A percentile compares a stretch with the other conserved stretches of the same genome.
phyloP scores from a whole-genome alignment of 768 basidiomycete species.

The Lepiota brunneoincarnata region DNA sequence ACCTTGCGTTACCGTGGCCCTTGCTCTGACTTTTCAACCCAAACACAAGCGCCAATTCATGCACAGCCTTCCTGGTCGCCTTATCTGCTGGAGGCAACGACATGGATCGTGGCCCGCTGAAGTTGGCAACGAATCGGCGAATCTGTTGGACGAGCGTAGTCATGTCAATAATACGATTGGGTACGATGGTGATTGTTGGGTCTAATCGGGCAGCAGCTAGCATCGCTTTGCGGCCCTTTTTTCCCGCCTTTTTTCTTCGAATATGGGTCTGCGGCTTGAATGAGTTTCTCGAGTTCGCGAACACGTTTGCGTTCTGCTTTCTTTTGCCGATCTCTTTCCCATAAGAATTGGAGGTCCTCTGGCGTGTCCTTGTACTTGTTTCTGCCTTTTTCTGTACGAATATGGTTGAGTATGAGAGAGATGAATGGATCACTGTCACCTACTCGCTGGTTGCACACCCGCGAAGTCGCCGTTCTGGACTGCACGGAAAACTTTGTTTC shows the following conservation, averaged over 20 bases:
- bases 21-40: constrained; percentile 75
- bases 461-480: constrained; percentile 56
- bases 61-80: constrained; percentile 65
- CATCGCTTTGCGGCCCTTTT: constrained; percentile 69
- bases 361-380: constrained; percentile 55
- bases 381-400: constrained; percentile 38
- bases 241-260: constrained; percentile 60
- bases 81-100: constrained; percentile 79
- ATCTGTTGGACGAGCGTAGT: constrained; percentile 70
- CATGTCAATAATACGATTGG: constrained; percentile 61
- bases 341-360: constrained; percentile 58
- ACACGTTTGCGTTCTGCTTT: constrained; percentile 76
- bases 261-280: constrained; percentile 62
- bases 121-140: constrained; percentile 60
- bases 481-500: constrained; percentile 58
- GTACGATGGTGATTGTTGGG: constrained; percentile 36
- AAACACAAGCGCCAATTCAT: constrained; percentile 80
- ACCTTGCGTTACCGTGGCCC: constrained; percentile 65
- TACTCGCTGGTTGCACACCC: constrained; percentile 46
- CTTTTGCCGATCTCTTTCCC: constrained; percentile 79
- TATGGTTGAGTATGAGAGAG: not conserved
- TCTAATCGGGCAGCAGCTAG: constrained; percentile 45
- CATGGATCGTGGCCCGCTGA: constrained; percentile 51
- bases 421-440: constrained; percentile 21
- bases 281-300: constrained; percentile 54